A percentile compares a stretch with the other conserved stretches of the same genome.
These are phyloP conservation scores for Penicillium pulvis DNA, from an alignment of 495 filamentous ascomycete species.

Conservation along the genomic window DNA sequence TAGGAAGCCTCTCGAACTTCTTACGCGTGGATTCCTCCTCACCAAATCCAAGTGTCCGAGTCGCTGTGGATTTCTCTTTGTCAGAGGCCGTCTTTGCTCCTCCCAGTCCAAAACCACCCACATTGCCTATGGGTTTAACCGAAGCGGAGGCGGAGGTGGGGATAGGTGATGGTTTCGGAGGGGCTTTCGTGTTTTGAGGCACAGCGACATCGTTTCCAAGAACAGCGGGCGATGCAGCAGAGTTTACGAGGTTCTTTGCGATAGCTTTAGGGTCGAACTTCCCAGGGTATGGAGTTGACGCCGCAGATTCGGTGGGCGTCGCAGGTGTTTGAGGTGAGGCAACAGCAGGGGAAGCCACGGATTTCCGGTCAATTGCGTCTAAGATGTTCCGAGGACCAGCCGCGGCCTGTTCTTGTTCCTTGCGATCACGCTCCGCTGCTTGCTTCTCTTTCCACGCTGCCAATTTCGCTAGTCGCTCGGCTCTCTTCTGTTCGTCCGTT, in stretches of 20 bases:
- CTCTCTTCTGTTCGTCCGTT: conserved; percentile 82
- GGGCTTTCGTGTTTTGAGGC: conserved; percentile 54
- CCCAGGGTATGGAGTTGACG: conserved; percentile 64
- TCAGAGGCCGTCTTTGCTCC: conserved; percentile 63
- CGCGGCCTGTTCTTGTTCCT: conserved; percentile 67
- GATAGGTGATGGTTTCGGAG: conserved; percentile 45
- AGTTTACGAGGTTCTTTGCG: conserved; percentile 64
- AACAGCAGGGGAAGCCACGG: conserved; percentile 53
- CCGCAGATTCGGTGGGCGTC: conserved; percentile 36
- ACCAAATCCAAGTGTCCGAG: conserved; percentile 77
- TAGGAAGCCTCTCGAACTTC: conserved; percentile 85
- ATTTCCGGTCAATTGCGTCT: conserved; percentile 75
- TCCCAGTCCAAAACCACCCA: conserved; percentile 82
- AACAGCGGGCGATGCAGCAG: conserved; percentile 40
- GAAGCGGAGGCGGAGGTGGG: conserved; percentile 45
- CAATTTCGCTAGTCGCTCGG: conserved; percentile 78
- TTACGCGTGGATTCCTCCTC: conserved; percentile 85
- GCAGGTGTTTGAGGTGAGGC: conserved; percentile 61
- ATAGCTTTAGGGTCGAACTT: conserved; percentile 92
- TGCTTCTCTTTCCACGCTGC: conserved; percentile 93
- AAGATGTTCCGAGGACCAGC: conserved; percentile 67
- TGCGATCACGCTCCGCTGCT: conserved; percentile 73
- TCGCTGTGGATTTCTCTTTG: conserved; percentile 65
- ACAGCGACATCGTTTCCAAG: conserved; percentile 65
- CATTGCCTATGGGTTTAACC: conserved; percentile 65